Base-by-base conservation (phyloP, 2,329 filamentous ascomycete species). In the Colletotrichum eleusines region DNA sequence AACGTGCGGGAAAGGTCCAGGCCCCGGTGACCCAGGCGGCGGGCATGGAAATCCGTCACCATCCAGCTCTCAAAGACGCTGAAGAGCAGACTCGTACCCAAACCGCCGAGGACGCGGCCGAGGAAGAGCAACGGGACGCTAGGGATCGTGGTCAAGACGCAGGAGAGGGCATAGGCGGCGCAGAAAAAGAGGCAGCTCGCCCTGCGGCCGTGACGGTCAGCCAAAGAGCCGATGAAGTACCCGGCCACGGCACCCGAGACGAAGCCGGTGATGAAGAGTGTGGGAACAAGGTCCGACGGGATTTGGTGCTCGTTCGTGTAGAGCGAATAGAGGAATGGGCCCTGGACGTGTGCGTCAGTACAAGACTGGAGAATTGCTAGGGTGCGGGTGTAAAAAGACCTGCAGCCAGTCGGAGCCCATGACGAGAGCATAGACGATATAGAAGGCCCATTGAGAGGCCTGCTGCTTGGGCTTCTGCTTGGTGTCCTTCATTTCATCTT, bases 41-140 rank as follows among this genome's bases (percentile, higher is more conserved):
- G 79, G 64, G 79, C 79, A 70, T 85, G 82, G 72, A 84, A 88
- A 73, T 88, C 87, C 4, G 85, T 84, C 35, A 90, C 84, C 81
- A 90, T 87, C 88, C 88, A 90, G 74, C 85, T 87, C 76, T 90
- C 88, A 73, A 90, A 89, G 6, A 84, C 86, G 53, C 84, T 88
- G 80, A 87, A 90, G 38, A 90, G 81, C 50, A 90, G 77, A 33
- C 86, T 88, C 42, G 87, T 87, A 35, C 84, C 85, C 55, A 90
- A 71, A 0, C 88, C 88, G 28, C 86, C 87, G 5, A 89, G 81
- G 0, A 86, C 76, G 59, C 88, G 81, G 16, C 88, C 88, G 1
- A 82, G 65, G 63, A 89, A 85, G 6, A 91, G 79, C 14, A 87
- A 62, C 5, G 78, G 76, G 1, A 84, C 66, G 54, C 74, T 75